A percentile compares a stretch with the other conserved stretches of the same genome.
Conservation (phyloP, 2,329 filamentous ascomycete genomes). For the Talaromyces sp. region DNA sequence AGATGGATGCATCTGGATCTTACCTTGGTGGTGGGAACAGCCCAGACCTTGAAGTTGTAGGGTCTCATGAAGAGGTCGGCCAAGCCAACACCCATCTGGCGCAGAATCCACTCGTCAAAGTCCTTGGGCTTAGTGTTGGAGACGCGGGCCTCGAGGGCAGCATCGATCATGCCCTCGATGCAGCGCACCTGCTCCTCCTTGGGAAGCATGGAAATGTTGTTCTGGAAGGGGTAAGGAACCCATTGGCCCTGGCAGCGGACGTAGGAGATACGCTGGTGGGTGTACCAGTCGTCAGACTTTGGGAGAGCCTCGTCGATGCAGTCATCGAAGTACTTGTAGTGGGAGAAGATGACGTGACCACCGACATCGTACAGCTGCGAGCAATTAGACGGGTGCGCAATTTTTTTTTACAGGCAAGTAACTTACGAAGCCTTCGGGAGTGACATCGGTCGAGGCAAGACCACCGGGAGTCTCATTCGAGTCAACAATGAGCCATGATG, state of each 20-base stretch:
- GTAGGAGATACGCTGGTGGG: slow-evolving; percentile 97
- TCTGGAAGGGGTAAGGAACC: slow-evolving; percentile 99
- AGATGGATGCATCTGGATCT: slow-evolving; percentile 17
- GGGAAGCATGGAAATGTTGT: slow-evolving; percentile 97
- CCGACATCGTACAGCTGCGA: slow-evolving; percentile 92
- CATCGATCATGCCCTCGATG: slow-evolving; percentile 93
- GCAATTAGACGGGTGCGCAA: background rate
- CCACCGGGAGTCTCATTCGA: slow-evolving; percentile 87
- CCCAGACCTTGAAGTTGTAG: slow-evolving; percentile 99
- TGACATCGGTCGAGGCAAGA: slow-evolving; percentile 91
- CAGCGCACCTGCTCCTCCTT: slow-evolving; percentile 95
- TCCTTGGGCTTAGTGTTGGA: slow-evolving; percentile 87
- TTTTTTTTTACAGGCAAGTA: slow-evolving; percentile 1
- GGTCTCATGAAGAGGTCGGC: slow-evolving; percentile 97
- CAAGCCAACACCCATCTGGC: slow-evolving; percentile 83
- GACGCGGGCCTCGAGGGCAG: slow-evolving; percentile 79
- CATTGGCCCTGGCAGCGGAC: slow-evolving; percentile 94
- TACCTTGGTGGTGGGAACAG: slow-evolving; percentile 94
- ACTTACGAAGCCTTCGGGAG: slow-evolving; percentile 94
- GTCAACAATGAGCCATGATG: slow-evolving; percentile 95
- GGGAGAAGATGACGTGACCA: slow-evolving; percentile 97
- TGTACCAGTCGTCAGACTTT: slow-evolving; percentile 91
- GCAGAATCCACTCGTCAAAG: slow-evolving; percentile 97
- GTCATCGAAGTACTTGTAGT: slow-evolving; percentile 99
- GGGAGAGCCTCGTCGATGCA: slow-evolving; percentile 95